phyloP scores from a whole-genome alignment of 2,329 filamentous ascomycete species.

The Aureobasidium melanogenum region DNA sequence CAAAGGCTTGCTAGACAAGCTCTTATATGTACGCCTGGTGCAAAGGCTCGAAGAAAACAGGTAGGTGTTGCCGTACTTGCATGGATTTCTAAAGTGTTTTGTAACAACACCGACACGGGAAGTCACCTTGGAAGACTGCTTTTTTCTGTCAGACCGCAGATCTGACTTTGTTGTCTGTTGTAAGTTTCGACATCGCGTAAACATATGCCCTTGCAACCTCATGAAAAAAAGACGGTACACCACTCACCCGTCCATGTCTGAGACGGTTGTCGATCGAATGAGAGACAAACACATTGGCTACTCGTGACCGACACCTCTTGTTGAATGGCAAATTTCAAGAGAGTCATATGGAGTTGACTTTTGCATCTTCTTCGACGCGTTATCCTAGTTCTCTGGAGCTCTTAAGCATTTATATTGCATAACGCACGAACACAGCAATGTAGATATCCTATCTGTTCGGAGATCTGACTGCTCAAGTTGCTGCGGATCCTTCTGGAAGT shows the following conservation, averaged over 20 bases:
- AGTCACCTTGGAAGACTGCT: background rate
- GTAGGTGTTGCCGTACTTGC: background rate
- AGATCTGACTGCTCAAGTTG: no score
- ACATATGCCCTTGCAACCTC: background rate
- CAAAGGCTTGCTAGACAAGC: background rate
- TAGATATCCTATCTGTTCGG: background rate
- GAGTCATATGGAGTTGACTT: background rate
- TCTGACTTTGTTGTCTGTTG: background rate
- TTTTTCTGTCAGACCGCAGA: background rate
- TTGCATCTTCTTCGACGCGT: background rate
- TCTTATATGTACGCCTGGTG: background rate
- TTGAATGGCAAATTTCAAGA: background rate
- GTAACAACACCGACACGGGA: background rate
- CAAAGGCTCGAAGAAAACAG: background rate
- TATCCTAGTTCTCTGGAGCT: background rate
- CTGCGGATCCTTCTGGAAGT: background rate
- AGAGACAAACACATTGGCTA: background rate
- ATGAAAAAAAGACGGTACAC: background rate
- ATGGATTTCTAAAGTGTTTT: background rate
- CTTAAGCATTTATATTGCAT: background rate
- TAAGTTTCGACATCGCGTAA: background rate
- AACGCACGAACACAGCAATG: no score
- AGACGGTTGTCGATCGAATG: background rate
- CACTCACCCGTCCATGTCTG: background rate
- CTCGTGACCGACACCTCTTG: no score